Percentiles rank a stretch among this genome's conserved stretches.
These are phyloP conservation scores for Claviceps africana DNA, from an alignment of 2,329 filamentous ascomycete species.

Conservation along the genomic window DNA sequence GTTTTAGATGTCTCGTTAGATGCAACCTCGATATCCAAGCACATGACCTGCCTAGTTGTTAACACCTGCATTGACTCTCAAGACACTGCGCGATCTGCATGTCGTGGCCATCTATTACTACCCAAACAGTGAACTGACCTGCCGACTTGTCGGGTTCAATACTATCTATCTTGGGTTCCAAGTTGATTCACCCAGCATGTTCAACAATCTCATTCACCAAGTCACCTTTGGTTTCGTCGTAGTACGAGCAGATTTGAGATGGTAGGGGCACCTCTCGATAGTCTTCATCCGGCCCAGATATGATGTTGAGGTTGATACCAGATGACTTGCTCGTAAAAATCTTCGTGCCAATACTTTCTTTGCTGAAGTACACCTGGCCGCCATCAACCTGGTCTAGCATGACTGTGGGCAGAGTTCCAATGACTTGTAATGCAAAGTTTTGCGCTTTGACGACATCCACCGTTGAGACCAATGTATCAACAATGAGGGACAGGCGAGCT, in stretches of 20 bases:
- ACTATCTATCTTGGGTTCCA: too few species aligned
- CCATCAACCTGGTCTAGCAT: conserved; percentile 89
- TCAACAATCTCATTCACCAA: conserved; percentile 90
- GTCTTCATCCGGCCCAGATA: conserved; percentile 58
- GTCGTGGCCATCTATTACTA: not conserved
- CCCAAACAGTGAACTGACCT: not conserved
- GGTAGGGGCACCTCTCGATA: conserved; percentile 79
- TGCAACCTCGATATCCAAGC: not conserved
- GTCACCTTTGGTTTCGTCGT: conserved; percentile 54
- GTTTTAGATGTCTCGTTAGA: not conserved
- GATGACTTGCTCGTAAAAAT: conserved; percentile 82
- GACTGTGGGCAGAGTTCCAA: conserved; percentile 74
- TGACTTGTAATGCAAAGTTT: conserved; percentile 87
- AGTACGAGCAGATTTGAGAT: conserved; percentile 73
- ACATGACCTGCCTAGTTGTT: not conserved
- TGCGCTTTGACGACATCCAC: conserved; percentile 91
- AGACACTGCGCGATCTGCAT: not conserved
- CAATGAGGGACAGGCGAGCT: conserved; percentile 65
- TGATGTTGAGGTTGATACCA: conserved; percentile 75
- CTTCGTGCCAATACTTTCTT: conserved; percentile 63
- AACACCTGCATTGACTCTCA: not conserved
- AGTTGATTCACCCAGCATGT: conserved; percentile 55
- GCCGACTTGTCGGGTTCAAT: not conserved
- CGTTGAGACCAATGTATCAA: conserved; percentile 80
- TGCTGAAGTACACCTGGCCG: conserved; percentile 73